phyloP scores from a whole-genome alignment of 2,329 filamentous ascomycete species.

The Fusarium sp. region DNA sequence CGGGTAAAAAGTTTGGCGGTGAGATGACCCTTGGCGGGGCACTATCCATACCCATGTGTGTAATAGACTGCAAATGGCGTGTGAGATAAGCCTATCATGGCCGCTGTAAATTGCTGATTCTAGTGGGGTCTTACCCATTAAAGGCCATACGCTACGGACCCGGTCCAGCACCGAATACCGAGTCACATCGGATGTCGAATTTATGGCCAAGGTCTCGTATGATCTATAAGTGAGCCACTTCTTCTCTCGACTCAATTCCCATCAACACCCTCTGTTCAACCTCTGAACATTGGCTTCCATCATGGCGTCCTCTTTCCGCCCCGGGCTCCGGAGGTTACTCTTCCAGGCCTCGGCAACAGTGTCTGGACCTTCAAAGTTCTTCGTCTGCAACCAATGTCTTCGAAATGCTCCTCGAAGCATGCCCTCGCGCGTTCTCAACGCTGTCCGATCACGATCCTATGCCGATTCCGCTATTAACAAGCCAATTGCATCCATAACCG shows the following conservation, averaged over 20 bases:
- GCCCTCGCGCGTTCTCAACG: slow-evolving; percentile 56
- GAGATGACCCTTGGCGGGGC: slow-evolving; percentile 46
- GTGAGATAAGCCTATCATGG: slow-evolving; percentile 50
- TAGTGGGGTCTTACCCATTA: slow-evolving; percentile 14
- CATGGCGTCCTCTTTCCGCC: slow-evolving; percentile 60
- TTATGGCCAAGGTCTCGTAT: slow-evolving; percentile 34
- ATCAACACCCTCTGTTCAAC: slow-evolving; percentile 1
- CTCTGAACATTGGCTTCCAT: slow-evolving; percentile 35
- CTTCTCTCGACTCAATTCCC: slow-evolving; percentile 17
- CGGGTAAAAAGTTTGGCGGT: slow-evolving; percentile 47
- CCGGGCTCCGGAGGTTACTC: slow-evolving; percentile 57
- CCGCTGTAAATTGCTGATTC: slow-evolving; percentile 39
- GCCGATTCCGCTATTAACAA: slow-evolving; percentile 51
- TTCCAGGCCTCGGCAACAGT: slow-evolving; percentile 52
- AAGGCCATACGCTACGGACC: slow-evolving; percentile 15
- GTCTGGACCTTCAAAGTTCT: slow-evolving; percentile 52
- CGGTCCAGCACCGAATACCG: slow-evolving; percentile 35
- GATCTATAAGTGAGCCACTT: slow-evolving; percentile 34
- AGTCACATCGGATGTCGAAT: slow-evolving; percentile 40
- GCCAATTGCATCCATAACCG: slow-evolving; percentile 46
- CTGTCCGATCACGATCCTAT: slow-evolving; percentile 56
- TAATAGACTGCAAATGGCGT: slow-evolving; percentile 16
- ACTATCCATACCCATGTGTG: slow-evolving; percentile 19
- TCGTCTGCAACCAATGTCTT: slow-evolving; percentile 65
- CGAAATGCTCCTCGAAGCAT: slow-evolving; percentile 50